Evolutionary conservation across 2,329 filamentous ascomycete species (phyloP).

Genomic region (Cladosporium sp.): DNA sequence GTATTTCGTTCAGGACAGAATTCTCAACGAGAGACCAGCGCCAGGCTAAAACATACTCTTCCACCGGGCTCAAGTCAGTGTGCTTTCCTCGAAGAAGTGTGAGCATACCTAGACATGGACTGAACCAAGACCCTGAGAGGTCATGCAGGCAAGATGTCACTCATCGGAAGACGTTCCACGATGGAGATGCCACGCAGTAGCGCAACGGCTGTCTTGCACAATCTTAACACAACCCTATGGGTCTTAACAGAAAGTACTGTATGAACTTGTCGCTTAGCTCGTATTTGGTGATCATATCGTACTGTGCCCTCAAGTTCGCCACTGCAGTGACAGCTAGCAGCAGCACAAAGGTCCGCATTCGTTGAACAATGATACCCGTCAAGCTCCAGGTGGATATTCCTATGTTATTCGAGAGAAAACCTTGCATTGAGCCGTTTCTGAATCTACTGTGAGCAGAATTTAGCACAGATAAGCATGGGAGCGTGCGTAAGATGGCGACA

Average conservation of each 20-base stretch:
- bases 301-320: background rate
- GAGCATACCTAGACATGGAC: background rate
- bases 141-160: slow-evolving; percentile 5
- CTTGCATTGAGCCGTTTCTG: background rate
- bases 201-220: slow-evolving; percentile 10
- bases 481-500: background rate
- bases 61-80: background rate
- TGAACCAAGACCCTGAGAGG: background rate
- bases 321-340: background rate
- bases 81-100: background rate
- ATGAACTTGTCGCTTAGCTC: background rate
- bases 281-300: background rate
- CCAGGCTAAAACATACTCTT: no score
- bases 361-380: background rate
- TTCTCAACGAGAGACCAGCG: no score
- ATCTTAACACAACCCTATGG: background rate
- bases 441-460: background rate
- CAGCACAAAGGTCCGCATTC: background rate
- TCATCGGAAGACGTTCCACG: background rate
- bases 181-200: slow-evolving; percentile 12
- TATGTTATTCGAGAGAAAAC: background rate
- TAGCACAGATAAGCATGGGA: background rate
- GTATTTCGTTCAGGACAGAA: no score
- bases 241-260: background rate
- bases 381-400: background rate